Evolutionary conservation across 1,284 basidiomycete species (phyloP).

Genomic region (Pascua guehoae): DNA sequence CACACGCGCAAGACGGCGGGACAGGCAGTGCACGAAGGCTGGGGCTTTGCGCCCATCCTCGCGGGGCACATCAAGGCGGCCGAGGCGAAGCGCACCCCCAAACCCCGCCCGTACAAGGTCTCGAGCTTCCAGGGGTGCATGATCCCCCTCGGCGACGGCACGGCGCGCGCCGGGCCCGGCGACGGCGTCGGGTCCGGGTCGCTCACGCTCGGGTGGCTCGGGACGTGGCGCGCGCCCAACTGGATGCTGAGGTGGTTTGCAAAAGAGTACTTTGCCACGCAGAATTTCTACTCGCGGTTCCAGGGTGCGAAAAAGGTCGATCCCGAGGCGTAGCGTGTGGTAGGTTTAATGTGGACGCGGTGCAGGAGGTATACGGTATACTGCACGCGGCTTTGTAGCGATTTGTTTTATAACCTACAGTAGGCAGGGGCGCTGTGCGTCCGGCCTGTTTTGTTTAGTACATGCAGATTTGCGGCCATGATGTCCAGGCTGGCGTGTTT

Average conservation of each 20-base stretch:
- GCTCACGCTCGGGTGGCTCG: slow-evolving; percentile 4
- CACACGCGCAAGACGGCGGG: slow-evolving; percentile 10
- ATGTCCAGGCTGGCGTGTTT: no score
- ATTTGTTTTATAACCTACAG: no score
- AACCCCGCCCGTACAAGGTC: no score
- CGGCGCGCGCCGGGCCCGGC: not conserved
- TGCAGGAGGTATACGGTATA: no score
- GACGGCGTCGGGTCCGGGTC: slow-evolving; percentile 7
- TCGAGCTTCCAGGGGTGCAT: not conserved
- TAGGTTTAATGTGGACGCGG: no score
- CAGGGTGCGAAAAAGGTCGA: not conserved
- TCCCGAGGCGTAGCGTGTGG: no score
- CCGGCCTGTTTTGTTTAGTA: no score
- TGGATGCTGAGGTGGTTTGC: slow-evolving; percentile 13
- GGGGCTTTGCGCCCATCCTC: not conserved
- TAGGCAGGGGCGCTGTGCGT: no score
- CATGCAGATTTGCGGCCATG: no score
- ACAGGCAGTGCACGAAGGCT: slow-evolving; percentile 1
- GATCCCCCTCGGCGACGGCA: slow-evolving; percentile 9
- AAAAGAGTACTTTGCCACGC: slow-evolving; percentile 5
- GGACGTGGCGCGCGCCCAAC: slow-evolving; percentile 4
- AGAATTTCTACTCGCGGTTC: slow-evolving; percentile 26
- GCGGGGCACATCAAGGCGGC: not conserved
- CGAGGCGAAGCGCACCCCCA: not conserved
- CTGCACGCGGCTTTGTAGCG: no score